Conservation (phyloP, 2,329 filamentous ascomycete genomes). For the Cercospora citrullina region DNA sequence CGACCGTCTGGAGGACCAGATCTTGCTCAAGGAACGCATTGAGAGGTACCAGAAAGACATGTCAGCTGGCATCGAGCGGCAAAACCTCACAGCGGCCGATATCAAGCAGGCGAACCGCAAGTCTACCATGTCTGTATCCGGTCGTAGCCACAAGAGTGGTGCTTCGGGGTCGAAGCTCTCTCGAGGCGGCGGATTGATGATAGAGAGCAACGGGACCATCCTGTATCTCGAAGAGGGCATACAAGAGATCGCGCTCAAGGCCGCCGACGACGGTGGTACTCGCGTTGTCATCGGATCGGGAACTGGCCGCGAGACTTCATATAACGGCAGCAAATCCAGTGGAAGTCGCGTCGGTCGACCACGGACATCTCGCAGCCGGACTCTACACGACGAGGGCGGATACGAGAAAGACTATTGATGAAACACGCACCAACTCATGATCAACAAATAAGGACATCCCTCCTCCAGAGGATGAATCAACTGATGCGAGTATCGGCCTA, state of each 20-base stretch:
- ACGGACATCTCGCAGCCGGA: slow-evolving; percentile 19
- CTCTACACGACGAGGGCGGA: slow-evolving; percentile 30
- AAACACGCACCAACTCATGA: not conserved
- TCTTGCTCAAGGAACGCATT: slow-evolving; percentile 24
- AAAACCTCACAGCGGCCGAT: slow-evolving; percentile 35
- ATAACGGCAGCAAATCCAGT: slow-evolving; percentile 27
- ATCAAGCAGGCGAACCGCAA: slow-evolving; percentile 28
- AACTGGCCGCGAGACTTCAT: slow-evolving; percentile 28
- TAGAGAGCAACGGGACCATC: slow-evolving; percentile 32
- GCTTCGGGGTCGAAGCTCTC: slow-evolving; percentile 28
- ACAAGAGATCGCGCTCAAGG: slow-evolving; percentile 23
- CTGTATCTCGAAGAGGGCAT: slow-evolving; percentile 33
- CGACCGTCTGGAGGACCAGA: slow-evolving; percentile 12
- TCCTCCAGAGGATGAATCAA: not conserved
- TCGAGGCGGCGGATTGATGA: slow-evolving; percentile 29
- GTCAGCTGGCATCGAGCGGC: slow-evolving; percentile 23
- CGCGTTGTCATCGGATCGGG: slow-evolving; percentile 29
- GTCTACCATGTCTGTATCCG: slow-evolving; percentile 28
- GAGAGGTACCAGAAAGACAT: slow-evolving; percentile 33
- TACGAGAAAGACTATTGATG: slow-evolving; percentile 14
- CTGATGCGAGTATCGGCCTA: not conserved
- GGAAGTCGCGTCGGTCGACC: slow-evolving; percentile 28
- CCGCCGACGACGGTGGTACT: slow-evolving; percentile 31
- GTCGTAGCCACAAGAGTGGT: slow-evolving; percentile 32
- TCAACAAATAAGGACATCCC: not conserved